Conservation (phyloP, 192 early-diverging fungal genomes). For the Entomortierella parvispora region DNA sequence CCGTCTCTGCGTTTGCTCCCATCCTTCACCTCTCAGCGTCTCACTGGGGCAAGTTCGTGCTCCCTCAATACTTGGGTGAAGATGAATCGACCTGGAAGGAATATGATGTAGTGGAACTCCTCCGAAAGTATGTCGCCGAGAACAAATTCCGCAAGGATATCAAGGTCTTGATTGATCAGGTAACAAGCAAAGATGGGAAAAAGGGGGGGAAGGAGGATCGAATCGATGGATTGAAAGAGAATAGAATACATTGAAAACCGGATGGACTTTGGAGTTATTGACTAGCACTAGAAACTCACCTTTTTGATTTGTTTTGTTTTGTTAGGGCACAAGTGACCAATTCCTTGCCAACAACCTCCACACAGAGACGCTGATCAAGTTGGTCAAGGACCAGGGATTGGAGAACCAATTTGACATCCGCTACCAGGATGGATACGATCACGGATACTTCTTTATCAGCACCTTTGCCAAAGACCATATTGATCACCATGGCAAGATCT, state of each 20-base stretch:
- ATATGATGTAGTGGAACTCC: slow-evolving; percentile 82
- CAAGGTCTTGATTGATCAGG: slow-evolving; percentile 40
- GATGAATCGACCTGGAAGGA: slow-evolving; percentile 67
- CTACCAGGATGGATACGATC: slow-evolving; percentile 86
- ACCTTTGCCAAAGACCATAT: slow-evolving; percentile 85
- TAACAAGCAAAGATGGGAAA: background rate
- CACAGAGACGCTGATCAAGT: slow-evolving; percentile 65
- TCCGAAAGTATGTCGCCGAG: slow-evolving; percentile 58
- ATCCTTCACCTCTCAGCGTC: slow-evolving; percentile 79
- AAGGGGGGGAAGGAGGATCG: background rate
- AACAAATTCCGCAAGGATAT: slow-evolving; percentile 24
- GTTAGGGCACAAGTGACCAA: slow-evolving; percentile 77
- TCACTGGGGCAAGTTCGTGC: slow-evolving; percentile 85
- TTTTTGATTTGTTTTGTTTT: slow-evolving; percentile 19
- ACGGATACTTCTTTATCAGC: slow-evolving; percentile 87
- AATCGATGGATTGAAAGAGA: background rate
- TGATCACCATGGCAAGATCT: slow-evolving; percentile 71
- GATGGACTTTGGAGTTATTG: background rate
- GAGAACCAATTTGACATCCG: slow-evolving; percentile 65
- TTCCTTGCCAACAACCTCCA: slow-evolving; percentile 78
- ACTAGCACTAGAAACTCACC: background rate
- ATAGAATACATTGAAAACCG: background rate
- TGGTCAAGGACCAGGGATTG: slow-evolving; percentile 52
- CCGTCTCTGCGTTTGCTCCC: slow-evolving; percentile 85
- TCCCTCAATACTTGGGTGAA: slow-evolving; percentile 78